Evolutionary conservation across 805 yeast genomes (phyloP), one percentile per base, ranked within the genome.

Genomic region (Barnettozyma siamensis): DNA sequence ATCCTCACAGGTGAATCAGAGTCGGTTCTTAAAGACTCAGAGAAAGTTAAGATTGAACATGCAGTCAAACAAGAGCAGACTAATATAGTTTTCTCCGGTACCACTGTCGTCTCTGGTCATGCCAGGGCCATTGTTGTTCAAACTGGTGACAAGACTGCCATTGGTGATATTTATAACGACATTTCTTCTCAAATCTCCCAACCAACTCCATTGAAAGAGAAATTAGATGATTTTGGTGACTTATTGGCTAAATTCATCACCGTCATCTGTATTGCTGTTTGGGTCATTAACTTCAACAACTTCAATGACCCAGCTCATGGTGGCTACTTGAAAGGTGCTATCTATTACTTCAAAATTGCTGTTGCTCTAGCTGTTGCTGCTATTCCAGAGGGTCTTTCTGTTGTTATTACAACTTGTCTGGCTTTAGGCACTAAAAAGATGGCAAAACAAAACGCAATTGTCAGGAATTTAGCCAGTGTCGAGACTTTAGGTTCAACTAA

Each of bases 401-500:
- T 63, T 57, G 80, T 74, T 39, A 72, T 59, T 64, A 75, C 73
- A 50, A 74, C 68, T 44, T 79, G 64, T 53, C 58, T 76, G 37
- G 66, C 74, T 13, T 63, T 75, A 27, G 71, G 76, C 19, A 76
- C 80, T 5, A 59, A 62, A 32, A 63, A 65, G 44, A 74, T 76
- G 78, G 68, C 66, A 21, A 64, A 66, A 40, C 63, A 64, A 45
- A 67, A 73, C 30, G 70, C 76, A 16, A 63, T 75, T 39, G 73
- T 73, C 33, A 69, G 75, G 50, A 60, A 67, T 9, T 55, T 74
- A 35, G 57, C 76, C 10, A 67, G 71, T 35, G 75, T 75, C 26
- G 83, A 78, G 55, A 77, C 83, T 11, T 62, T 78, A 48, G 83
- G 83, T 7, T 70, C 76, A 6, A 73, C 77, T 8, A 72, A 73